These are phyloP conservation scores for Panaeolus papilionaceus DNA, from an alignment of 768 basidiomycete species.

Conservation along the genomic window DNA sequence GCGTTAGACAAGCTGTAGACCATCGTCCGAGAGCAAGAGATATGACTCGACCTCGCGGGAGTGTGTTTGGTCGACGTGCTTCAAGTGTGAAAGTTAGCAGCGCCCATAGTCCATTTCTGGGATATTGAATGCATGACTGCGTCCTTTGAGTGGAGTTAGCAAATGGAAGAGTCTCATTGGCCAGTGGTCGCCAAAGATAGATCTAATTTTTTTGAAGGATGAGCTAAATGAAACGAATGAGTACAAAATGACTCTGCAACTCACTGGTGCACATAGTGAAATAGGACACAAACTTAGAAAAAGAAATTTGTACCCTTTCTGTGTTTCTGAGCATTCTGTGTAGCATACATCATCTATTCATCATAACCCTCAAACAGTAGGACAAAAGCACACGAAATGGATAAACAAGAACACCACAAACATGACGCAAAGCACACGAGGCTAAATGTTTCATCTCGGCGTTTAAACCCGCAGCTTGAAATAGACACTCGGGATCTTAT, in stretches of 20 bases:
- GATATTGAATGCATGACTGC: not conserved
- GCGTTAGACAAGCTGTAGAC: not conserved
- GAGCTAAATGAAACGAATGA: not conserved
- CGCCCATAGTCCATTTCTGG: not conserved
- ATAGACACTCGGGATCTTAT: not conserved
- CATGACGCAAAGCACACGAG: constrained; percentile 5
- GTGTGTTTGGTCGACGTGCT: not conserved
- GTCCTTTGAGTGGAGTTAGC: not conserved
- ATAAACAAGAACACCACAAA: not conserved
- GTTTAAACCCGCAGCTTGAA: not conserved
- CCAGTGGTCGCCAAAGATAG: not conserved
- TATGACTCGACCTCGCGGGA: not conserved
- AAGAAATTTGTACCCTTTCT: not conserved
- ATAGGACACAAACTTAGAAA: not conserved
- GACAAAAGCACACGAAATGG: not conserved
- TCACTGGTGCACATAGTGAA: not conserved
- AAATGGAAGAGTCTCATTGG: not conserved
- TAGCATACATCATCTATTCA: not conserved
- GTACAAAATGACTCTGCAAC: not conserved
- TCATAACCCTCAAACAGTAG: not conserved
- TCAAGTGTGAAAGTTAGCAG: not conserved
- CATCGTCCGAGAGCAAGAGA: not conserved
- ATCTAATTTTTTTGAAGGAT: not conserved
- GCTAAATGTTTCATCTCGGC: constrained; percentile 4
- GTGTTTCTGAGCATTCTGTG: not conserved